phyloP scores from a whole-genome alignment of 1,284 basidiomycete genomes.

The Pisolithus thermaeus region DNA sequence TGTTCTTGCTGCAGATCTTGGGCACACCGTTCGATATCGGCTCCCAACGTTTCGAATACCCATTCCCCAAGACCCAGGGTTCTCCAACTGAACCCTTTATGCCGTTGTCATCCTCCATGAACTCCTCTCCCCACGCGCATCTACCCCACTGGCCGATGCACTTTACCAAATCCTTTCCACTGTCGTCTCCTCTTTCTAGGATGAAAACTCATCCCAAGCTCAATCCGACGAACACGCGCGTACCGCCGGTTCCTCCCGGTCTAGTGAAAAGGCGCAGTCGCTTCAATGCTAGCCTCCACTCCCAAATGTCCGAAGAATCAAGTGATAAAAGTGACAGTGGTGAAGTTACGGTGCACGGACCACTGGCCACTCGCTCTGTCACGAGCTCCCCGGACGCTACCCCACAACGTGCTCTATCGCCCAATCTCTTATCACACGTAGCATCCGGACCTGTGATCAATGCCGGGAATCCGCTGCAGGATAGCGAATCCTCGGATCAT shows the following conservation, averaged over 20 bases:
- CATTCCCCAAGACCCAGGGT: slow-evolving; percentile 28
- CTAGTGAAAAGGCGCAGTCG: slow-evolving; percentile 20
- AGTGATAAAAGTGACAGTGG: slow-evolving; percentile 23
- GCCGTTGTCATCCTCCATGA: slow-evolving; percentile 16
- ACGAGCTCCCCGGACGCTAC: neutral
- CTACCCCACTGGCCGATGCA: slow-evolving; percentile 23
- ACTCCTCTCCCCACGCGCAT: slow-evolving; percentile 21
- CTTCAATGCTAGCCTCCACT: slow-evolving; percentile 16
- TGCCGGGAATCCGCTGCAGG: slow-evolving; percentile 12
- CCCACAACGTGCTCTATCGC: slow-evolving; percentile 2
- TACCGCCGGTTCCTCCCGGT: slow-evolving; percentile 26
- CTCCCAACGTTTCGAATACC: slow-evolving; percentile 28
- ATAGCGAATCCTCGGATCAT: slow-evolving; percentile 8
- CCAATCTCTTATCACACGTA: neutral
- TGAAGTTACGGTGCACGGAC: slow-evolving; percentile 13
- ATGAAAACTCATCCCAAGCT: slow-evolving; percentile 26
- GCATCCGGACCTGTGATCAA: slow-evolving; percentile 6
- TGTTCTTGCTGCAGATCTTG: slow-evolving; percentile 20
- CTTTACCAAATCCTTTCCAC: slow-evolving; percentile 26
- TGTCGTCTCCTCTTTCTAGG: slow-evolving; percentile 18
- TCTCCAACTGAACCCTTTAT: slow-evolving; percentile 23
- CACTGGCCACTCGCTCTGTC: slow-evolving; percentile 6
- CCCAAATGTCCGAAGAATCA: slow-evolving; percentile 25
- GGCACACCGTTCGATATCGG: slow-evolving; percentile 30
- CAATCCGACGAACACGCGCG: slow-evolving; percentile 21